Conservation (phyloP, 139 green algal genomes). For the Coccomyxa sp. region DNA sequence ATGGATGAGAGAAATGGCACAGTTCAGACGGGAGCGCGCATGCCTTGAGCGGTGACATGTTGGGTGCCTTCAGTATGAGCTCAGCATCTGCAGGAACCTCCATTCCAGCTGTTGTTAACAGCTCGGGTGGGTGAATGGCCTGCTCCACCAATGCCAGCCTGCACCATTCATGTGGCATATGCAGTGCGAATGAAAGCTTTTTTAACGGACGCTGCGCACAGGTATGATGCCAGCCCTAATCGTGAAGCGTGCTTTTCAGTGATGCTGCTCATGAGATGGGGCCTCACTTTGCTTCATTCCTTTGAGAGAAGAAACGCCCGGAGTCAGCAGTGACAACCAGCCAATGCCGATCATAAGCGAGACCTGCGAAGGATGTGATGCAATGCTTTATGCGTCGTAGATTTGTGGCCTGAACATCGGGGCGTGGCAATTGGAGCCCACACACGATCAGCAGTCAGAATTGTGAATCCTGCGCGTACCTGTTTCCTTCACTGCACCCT, state of each 20-base stretch:
- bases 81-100: background rate
- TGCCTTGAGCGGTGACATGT: background rate
- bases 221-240: too few relatives aligned
- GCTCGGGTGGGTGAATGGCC: background rate
- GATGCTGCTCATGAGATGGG: background rate
- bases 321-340: background rate
- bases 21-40: background rate
- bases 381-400: too few relatives aligned
- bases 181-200: too few relatives aligned
- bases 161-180: background rate
- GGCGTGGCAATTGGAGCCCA: too few relatives aligned
- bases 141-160: background rate
- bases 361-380: background rate
- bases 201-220: too few relatives aligned
- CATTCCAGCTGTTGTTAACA: background rate
- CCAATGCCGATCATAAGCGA: background rate
- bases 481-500: too few relatives aligned
- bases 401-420: too few relatives aligned
- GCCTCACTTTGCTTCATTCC: background rate
- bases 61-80: constrained; percentile 2
- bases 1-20: background rate
- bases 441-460: too few relatives aligned
- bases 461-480: too few relatives aligned
- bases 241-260: too few relatives aligned
- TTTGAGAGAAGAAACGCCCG: background rate